Evolutionary conservation across 352 stramenopile genomes (phyloP).

Genomic region (Globisporangium nunn): DNA sequence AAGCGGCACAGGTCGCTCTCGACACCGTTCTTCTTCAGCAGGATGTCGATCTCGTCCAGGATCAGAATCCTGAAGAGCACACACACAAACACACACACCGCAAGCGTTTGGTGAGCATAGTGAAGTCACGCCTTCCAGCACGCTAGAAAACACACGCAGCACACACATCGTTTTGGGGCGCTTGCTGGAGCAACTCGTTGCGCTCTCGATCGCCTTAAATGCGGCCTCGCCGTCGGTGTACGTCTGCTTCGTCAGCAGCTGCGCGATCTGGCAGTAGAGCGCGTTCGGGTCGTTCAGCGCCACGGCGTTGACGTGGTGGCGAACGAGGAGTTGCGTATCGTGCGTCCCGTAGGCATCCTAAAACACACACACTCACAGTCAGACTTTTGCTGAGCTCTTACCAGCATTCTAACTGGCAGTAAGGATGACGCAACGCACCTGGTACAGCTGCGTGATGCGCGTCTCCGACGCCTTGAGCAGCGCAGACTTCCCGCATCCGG

Average conservation of each 20-base stretch:
- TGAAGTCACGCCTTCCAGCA: background rate
- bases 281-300: constrained; percentile 34
- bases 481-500: constrained; percentile 74
- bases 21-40: constrained; percentile 57
- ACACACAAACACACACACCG: background rate
- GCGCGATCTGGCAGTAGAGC: constrained; percentile 54
- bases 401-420: background rate
- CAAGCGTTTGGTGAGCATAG: background rate
- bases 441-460: constrained; percentile 43
- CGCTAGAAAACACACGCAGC: background rate
- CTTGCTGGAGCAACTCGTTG: constrained; percentile 33
- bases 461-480: constrained; percentile 48
- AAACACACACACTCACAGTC: background rate
- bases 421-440: constrained; percentile 19
- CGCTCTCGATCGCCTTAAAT: constrained; percentile 58
- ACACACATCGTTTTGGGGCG: constrained; percentile 50
- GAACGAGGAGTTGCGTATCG: constrained; percentile 28
- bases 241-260: constrained; percentile 35
- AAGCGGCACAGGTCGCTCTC: constrained; percentile 67
- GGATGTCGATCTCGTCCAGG: constrained; percentile 76
- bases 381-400: background rate
- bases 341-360: constrained; percentile 17
- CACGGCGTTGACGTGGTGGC: constrained; percentile 73
- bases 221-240: constrained; percentile 39
- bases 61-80: constrained; percentile 41